A percentile compares a stretch with the other conserved stretches of the same genome.
These are phyloP conservation scores for Leccinum rimulosum DNA, from an alignment of 768 basidiomycete genomes.

Conservation along the genomic window DNA sequence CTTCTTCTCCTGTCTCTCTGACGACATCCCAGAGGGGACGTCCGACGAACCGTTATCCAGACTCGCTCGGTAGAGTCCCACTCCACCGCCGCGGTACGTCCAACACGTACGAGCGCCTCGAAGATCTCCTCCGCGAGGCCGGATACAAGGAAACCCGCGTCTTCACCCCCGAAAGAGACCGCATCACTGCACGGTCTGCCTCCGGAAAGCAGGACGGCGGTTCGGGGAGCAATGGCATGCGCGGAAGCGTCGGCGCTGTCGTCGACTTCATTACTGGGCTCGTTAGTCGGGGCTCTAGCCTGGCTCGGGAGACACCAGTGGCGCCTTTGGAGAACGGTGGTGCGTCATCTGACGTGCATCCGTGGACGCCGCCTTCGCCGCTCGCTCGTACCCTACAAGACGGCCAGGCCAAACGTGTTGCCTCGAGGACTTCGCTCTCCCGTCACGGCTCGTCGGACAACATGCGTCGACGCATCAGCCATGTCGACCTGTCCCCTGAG, in stretches of 20 bases:
- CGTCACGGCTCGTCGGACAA: conserved; percentile 22
- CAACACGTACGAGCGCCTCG: conserved; percentile 77
- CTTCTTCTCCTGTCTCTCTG: conserved; percentile 29
- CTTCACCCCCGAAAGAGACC: conserved; percentile 80
- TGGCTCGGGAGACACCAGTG: conserved; percentile 15
- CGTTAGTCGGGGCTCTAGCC: conserved; percentile 35
- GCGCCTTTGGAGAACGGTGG: conserved; percentile 8
- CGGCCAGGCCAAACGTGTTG: conserved; percentile 5
- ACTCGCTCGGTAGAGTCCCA: conserved; percentile 62
- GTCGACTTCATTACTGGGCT: conserved; percentile 66
- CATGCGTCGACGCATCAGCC: conserved; percentile 12
- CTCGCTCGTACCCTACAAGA: conserved; percentile 14
- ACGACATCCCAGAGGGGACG: conserved; percentile 48
- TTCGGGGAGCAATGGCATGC: conserved; percentile 37
- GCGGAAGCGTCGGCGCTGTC: conserved; percentile 49
- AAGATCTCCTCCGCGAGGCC: conserved; percentile 81
- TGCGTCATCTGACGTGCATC: conserved; percentile 4
- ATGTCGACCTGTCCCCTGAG: conserved; percentile 9
- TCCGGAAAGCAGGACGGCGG: conserved; percentile 22
- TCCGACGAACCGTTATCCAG: conserved; percentile 50
- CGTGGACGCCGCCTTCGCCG: conserved; percentile 29
- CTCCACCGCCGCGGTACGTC: conserved; percentile 78
- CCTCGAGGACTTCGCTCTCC: conserved; percentile 19
- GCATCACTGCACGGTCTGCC: conserved; percentile 32
- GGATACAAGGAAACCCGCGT: conserved; percentile 93